Conservation (phyloP, 139 green algal genomes). For the Nannochloris sp. region DNA sequence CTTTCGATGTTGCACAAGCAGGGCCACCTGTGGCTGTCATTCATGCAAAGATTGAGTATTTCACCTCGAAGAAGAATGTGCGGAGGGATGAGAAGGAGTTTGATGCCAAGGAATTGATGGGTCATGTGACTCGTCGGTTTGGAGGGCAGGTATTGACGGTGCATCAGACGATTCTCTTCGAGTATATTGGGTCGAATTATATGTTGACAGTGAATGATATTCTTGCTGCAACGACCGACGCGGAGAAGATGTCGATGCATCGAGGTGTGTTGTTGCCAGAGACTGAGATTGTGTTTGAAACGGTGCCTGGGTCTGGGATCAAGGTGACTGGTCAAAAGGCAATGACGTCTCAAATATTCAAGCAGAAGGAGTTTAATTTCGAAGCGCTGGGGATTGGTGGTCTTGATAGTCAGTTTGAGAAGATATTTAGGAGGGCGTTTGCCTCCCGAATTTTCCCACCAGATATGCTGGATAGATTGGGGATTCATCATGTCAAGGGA, state of each 20-base stretch:
- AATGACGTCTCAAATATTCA: conserved; percentile 82
- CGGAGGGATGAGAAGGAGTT: conserved; percentile 42
- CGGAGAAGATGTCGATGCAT: conserved; percentile 18
- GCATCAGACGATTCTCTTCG: conserved; percentile 77
- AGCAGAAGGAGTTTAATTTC: conserved; percentile 91
- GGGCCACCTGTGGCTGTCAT: conserved; percentile 52
- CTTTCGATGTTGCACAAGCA: conserved; percentile 28
- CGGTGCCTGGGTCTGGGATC: conserved; percentile 30
- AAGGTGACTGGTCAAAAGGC: conserved; percentile 65
- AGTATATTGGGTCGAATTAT: conserved; percentile 78
- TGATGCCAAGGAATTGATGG: conserved; percentile 49
- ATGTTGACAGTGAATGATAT: conserved; percentile 53
- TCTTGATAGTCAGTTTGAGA: conserved; percentile 90
- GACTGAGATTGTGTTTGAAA: conserved; percentile 61
- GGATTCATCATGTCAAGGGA: conserved; percentile 94
- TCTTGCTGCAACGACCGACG: conserved; percentile 5
- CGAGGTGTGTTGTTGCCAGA: conserved; percentile 40
- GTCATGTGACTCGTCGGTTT: conserved; percentile 50
- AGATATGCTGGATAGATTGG: conserved; percentile 74
- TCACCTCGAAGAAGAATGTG: conserved; percentile 37
- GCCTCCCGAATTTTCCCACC: conserved; percentile 88
- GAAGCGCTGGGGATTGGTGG: conserved; percentile 94
- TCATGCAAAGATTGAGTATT: conserved; percentile 54
- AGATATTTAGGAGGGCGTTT: conserved; percentile 96
- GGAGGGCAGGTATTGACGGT: conserved; percentile 58